A percentile compares a stretch with the other conserved stretches of the same genome.
Conservation (phyloP, 2,329 filamentous ascomycete species). For the Fusarium sacchari region DNA sequence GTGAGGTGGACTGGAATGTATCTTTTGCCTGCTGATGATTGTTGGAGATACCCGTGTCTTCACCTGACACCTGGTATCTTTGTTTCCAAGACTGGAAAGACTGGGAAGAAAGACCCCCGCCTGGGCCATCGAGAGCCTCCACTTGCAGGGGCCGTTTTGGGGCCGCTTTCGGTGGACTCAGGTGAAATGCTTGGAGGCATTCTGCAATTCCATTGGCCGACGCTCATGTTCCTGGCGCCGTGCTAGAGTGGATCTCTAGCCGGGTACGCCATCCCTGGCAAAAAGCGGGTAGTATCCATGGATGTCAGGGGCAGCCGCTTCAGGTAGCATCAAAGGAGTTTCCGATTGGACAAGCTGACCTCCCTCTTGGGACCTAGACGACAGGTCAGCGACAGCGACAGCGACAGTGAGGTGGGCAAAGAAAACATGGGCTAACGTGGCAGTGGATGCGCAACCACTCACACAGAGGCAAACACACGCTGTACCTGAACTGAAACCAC, state of each 20-base stretch:
- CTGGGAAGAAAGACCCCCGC: not conserved
- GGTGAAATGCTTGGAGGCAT: slow-evolving; percentile 20
- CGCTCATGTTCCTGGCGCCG: slow-evolving; percentile 13
- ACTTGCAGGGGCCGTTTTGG: slow-evolving; percentile 33
- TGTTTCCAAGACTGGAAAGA: slow-evolving; percentile 13
- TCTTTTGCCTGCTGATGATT: not conserved
- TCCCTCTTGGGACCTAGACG: slow-evolving; percentile 4
- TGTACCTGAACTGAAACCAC: slow-evolving; percentile 33
- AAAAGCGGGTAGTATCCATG: not conserved
- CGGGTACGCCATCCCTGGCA: slow-evolving; percentile 15
- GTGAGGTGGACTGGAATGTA: slow-evolving; percentile 7
- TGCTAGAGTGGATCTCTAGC: not conserved
- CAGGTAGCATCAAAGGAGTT: slow-evolving; percentile 2
- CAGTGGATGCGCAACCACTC: slow-evolving; percentile 18
- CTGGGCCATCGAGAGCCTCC: slow-evolving; percentile 20
- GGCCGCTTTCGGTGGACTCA: slow-evolving; percentile 23
- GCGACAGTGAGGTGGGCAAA: too few species aligned
- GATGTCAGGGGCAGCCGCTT: slow-evolving; percentile 26
- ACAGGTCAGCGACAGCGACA: slow-evolving; percentile 8
- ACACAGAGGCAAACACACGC: not conserved
- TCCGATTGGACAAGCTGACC: slow-evolving; percentile 26
- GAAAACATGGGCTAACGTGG: slow-evolving; percentile 34
- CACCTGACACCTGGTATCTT: slow-evolving; percentile 19
- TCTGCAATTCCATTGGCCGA: slow-evolving; percentile 14
- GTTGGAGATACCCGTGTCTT: slow-evolving; percentile 8